Evolutionary conservation across 2,329 filamentous ascomycete genomes (phyloP), one percentile per base, ranked within the genome.

Genomic region (Gaeumannomyces tritici): DNA sequence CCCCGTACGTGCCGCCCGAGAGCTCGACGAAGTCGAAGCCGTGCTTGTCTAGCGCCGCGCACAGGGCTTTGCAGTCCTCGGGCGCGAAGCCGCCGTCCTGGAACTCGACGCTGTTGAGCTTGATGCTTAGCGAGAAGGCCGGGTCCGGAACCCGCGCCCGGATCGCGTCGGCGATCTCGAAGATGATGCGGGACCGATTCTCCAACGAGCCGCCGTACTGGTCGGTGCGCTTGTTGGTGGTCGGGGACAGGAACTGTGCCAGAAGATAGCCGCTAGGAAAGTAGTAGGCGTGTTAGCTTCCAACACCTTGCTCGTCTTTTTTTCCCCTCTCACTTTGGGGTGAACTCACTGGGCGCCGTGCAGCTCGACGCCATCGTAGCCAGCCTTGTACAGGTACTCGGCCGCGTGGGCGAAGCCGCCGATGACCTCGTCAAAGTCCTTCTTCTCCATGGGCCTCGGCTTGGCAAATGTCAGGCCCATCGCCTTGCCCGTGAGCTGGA

Each of bases 351-450:
- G 63, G 11, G 64, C 82, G 18, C 73, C 79, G 66, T 84, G 82
- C 12, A 84, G 71, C 68, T 81, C 67, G 29, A 82, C 73, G 4
- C 80, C 80, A 65, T 83, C 76, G 59, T 77, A 89, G 2, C 87
- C 86, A 0, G 84, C 85, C 69, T 83, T 83, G 63, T 88, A 79
- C 5, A 84, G 74, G 65, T 81, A 89, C 67, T 84, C 81, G 0
- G 85, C 84, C 0, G 84, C 79, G 67, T 88, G 81, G 0, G 82
- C 82, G 67, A 87, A 89, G 2, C 79, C 79, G 27, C 83, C 77
- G n/a, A 86, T 77, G n/a, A 89, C 70, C 18, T 74, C 69, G 51
- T 77, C 70, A 66, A 89, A 84, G 59, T 87, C 84, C 18, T 77
- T 75, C 28, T 80, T 73, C 0, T 79, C 80, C 31, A 81, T 82